Base-by-base conservation (phyloP, 2,329 filamentous ascomycete genomes). In the Aureobasidium vineae region DNA sequence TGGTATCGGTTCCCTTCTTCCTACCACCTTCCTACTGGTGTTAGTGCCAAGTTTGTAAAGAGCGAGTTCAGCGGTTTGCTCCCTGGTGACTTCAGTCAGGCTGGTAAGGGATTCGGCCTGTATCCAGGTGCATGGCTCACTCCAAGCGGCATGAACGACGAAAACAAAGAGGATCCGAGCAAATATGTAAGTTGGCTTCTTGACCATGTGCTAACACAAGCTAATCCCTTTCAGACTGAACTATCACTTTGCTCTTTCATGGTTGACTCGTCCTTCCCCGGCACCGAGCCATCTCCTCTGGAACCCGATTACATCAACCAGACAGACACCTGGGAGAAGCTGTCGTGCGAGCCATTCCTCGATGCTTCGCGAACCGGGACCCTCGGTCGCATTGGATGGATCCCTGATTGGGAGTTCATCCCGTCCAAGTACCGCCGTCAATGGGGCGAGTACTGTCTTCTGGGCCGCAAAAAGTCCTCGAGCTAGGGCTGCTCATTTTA, bases 1-100 rank as follows among this genome's bases (percentile, higher is more conserved):
- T 99, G 95, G 95, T 97, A 99, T 77, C 90, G 95, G 41, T 98
- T 97, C 75, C 94, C 95, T 1, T 94, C 90, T 0, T 96, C 93
- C 0, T 98, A 92, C 80, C 92, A 95, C 75, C 82, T 99, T 3
- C 94, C 95, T 0, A 82, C 88, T n/a, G 85, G 86, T 59, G 90
- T 95, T 81, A 88, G 86, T 70, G 90, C 91, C 72, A 97, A 95
- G 72, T 99, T 97, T 73, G 82, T 99, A 71, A 91, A 90, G 70
- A 96, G 91, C 71, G 92, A 95, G 70, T 99, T 99, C 77, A 85
- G 85, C 10, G 95, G 95, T 1, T 81, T 99, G 21, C 81, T 99
- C 5, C 95, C 95, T 0, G 95, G 95, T 1, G 90, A 97, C 73
- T 99, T 98, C 75, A 86, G 87, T 21, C 90, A 96, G 77, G 88